These are phyloP conservation scores for Lentinula lateritia DNA, from an alignment of 768 basidiomycete species.

Conservation along the genomic window DNA sequence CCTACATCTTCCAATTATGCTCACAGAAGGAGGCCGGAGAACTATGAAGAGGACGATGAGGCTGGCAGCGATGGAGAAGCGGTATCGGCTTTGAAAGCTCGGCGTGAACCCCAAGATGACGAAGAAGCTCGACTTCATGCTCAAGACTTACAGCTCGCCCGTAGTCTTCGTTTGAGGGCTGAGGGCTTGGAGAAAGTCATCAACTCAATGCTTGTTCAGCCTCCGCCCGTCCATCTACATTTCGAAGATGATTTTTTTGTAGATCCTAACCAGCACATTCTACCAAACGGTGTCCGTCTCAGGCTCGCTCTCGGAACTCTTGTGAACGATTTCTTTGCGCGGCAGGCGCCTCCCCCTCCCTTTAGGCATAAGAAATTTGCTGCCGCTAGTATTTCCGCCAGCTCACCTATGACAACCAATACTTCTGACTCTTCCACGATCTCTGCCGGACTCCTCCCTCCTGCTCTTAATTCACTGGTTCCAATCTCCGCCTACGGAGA, in stretches of 20 bases:
- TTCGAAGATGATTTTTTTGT: slow-evolving; percentile 49
- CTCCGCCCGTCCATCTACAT: slow-evolving; percentile 56
- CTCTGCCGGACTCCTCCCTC: background rate
- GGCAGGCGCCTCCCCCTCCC: slow-evolving; percentile 55
- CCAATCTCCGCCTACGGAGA: slow-evolving; percentile 1
- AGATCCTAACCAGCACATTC: slow-evolving; percentile 54
- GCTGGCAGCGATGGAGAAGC: slow-evolving; percentile 61
- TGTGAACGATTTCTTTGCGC: slow-evolving; percentile 77
- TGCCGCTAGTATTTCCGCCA: slow-evolving; percentile 14
- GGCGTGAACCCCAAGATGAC: slow-evolving; percentile 42
- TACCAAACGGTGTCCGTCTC: slow-evolving; percentile 79
- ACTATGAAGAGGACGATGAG: slow-evolving; percentile 73
- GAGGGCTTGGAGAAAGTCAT: slow-evolving; percentile 83
- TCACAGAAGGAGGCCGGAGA: slow-evolving; percentile 68
- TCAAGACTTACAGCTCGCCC: slow-evolving; percentile 61
- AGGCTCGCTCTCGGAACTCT: slow-evolving; percentile 71
- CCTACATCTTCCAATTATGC: slow-evolving; percentile 51
- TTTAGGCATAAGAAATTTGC: slow-evolving; percentile 32
- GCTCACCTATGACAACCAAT: slow-evolving; percentile 10
- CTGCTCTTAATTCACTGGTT: background rate
- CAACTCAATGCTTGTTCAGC: slow-evolving; percentile 75
- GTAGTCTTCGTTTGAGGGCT: slow-evolving; percentile 62
- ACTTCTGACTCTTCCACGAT: background rate
- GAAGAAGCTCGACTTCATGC: slow-evolving; percentile 51
- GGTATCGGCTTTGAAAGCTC: slow-evolving; percentile 41